Evolutionary conservation across 305 asterid genomes (phyloP).

Genomic region (Rubia tinctorum): DNA sequence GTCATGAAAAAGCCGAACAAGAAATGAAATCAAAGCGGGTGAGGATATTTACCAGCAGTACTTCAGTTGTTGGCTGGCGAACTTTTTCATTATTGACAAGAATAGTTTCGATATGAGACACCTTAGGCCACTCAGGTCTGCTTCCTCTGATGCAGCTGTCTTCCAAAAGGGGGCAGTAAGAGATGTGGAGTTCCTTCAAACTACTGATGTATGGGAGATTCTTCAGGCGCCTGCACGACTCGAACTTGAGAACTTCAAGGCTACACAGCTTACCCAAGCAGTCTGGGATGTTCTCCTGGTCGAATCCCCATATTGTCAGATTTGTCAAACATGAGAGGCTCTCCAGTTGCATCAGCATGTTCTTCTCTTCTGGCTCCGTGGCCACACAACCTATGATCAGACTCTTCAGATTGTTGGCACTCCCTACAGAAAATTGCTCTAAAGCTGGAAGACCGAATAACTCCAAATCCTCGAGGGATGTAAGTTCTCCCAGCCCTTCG

Average conservation of each 20-base stretch:
- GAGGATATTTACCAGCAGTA: too few relatives aligned
- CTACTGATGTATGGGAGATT: background rate
- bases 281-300: background rate
- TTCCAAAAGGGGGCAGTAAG: too few relatives aligned
- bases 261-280: background rate
- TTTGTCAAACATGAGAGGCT: background rate
- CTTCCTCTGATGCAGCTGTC: too few relatives aligned
- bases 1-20: too few relatives aligned
- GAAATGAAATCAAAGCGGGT: too few relatives aligned
- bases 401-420: background rate
- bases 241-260: background rate
- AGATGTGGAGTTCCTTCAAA: background rate
- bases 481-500: background rate
- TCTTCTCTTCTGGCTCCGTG: background rate
- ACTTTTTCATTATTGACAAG: too few relatives aligned
- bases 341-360: background rate
- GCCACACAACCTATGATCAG: background rate
- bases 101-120: too few relatives aligned
- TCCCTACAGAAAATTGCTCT: background rate
- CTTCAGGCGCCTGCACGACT: background rate
- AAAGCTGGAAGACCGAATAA: background rate
- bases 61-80: too few relatives aligned
- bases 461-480: background rate
- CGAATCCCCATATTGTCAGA: background rate
- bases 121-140: too few relatives aligned